Evolutionary conservation across 768 basidiomycete species (phyloP), one percentile per base, ranked within the genome.

Genomic region (Tricholoma sp.): DNA sequence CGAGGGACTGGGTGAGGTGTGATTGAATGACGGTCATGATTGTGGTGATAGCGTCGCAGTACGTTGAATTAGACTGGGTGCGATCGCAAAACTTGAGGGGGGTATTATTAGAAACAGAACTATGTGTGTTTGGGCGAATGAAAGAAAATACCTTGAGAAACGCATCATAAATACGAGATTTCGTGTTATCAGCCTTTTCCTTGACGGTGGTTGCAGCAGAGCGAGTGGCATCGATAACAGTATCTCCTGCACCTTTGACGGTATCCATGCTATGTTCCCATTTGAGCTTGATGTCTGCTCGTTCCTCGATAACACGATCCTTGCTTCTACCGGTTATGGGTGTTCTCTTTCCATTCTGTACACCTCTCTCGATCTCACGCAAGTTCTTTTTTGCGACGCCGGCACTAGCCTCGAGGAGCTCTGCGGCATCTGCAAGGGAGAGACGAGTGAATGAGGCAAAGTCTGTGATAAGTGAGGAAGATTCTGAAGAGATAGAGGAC

Each of bases 181-280:
- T 68, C 0, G 81, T 78, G 43, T 74, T 73, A 12, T 79, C 71
- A 0, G 74, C 67, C 37, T 73, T 67, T 12, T 85, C 80, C 60
- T 84, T 69, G 0, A 73, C 68, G 5, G 74, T 72, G 0, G 64
- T 68, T 2, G 74, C 71, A 3, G 76, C 74, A 0, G 69, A 66
- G 63, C 86, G 83, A 3, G 74, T 73, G 0, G 72, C 74, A 3
- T 81, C 84, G 24, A 89, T 89, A 7, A 76, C 78, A 31, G 72
- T 73, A 0, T 78, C 80, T 7, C 88, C 88, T 0, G 72, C 75
- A 10, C 71, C 77, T 66, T 86, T 89, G 9, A 81, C 73, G 0
- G 77, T 78, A 29, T 88, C 88, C 82, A 89, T 85, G 0, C 83
- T 77, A 60, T 81, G 80, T 69, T 88, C 84, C 65, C 85, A 90